phyloP scores from a whole-genome alignment of 345 rosid genomes.

The Eucalyptus cladocalyx region DNA sequence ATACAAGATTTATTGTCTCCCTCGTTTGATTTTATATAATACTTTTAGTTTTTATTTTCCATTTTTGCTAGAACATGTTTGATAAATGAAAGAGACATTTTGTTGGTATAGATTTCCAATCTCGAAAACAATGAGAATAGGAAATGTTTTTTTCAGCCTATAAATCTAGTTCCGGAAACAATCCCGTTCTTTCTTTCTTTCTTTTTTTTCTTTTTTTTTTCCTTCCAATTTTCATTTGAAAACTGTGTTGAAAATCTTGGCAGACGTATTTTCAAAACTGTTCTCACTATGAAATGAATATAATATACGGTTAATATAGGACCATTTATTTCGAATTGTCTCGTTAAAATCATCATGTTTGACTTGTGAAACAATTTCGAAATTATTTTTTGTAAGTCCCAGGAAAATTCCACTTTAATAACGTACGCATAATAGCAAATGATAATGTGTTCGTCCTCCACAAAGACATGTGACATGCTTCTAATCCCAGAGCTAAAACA shows the following conservation, averaged over 20 bases:
- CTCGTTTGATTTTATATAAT: background rate
- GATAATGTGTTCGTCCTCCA: background rate
- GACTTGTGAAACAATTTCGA: background rate
- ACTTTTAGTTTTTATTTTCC: background rate
- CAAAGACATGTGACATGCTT: background rate
- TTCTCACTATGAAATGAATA: background rate
- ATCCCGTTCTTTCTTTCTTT: background rate
- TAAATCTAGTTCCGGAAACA: background rate
- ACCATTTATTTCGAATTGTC: background rate
- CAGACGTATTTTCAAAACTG: background rate
- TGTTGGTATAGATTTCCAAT: background rate
- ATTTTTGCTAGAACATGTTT: background rate
- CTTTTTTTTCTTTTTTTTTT: too few species aligned
- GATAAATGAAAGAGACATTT: background rate
- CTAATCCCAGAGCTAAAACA: background rate
- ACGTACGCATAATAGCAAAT: background rate
- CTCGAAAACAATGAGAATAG: background rate
- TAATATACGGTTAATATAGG: background rate
- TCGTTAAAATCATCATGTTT: background rate
- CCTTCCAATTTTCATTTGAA: background rate
- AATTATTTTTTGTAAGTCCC: too few species aligned
- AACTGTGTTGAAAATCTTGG: background rate
- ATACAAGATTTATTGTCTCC: background rate
- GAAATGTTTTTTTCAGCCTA: background rate
- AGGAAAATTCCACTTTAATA: background rate